Base-by-base conservation (phyloP, 208 protist species). In the Crithidia expoeki region DNA sequence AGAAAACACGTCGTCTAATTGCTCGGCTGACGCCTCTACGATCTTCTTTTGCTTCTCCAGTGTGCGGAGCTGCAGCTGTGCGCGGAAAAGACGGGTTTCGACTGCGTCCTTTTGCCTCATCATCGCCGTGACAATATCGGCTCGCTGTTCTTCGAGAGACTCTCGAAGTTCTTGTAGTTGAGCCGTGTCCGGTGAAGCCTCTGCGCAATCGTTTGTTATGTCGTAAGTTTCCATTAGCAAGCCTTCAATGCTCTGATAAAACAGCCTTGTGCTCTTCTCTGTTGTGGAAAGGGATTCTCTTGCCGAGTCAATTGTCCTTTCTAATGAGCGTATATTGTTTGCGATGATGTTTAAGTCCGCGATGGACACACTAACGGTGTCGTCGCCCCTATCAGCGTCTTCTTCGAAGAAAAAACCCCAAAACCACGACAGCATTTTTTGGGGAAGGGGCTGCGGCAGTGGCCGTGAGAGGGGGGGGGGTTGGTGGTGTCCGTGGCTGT, bases 221-320 rank as follows among this genome's bases (percentile, higher is more conserved):
- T 74, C 60, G 38, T 55, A 57, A 14, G 30, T 63, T 50, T 62
- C 60, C 52, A 68, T 59, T 12, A 68, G 19, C 3, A 68, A 33
- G 9, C 4, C 33, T 33, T 68, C 42, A 7, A 67, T 63, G 52
- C 60, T 61, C 16, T 63, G 60, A n/a, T 59, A 33, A 21, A 67
- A 74, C 17, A 62, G 21, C 1, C 21, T 5, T 2, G 68, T 38
- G 49, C 60, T 66, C 9, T 66, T 51, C 9, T 66, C 46, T 0
- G 30, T 59, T 14, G 50, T 12, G 1, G 47, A 23, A 33, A 62
- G 68, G 12, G 63, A 17, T 0, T 58, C 38, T 21, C 28, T 34
- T 0, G 59, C 27, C 1, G 58, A n/a, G 6, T 4, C 16, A 9
- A 53, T 44, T 9, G 69, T 46, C 14, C 0, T 11, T 14, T 44